Percentiles rank a stretch among this genome's conserved stretches.
Conservation (phyloP, 805 yeast genomes). For the Yamadazyma akitaensis region DNA sequence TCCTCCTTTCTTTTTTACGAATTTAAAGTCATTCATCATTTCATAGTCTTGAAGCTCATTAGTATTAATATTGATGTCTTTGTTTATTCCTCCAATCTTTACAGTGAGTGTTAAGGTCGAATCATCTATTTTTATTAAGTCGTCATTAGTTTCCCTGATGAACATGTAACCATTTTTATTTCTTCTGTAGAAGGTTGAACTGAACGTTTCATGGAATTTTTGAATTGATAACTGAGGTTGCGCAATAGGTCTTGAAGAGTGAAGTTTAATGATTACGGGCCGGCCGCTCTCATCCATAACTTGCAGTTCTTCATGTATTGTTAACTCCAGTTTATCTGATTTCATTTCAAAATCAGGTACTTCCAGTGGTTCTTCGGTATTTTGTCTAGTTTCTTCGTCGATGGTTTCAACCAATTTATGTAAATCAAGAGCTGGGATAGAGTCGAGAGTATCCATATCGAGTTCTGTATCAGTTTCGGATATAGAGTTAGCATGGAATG, state of each 20-base stretch:
- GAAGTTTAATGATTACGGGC: conserved; percentile 2
- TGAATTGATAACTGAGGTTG: conserved; percentile 12
- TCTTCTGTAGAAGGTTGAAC: conserved; percentile 34
- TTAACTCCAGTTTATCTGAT: background rate
- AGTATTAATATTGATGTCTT: conserved; percentile 9
- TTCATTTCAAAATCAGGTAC: background rate
- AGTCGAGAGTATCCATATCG: background rate
- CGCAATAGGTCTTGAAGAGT: background rate
- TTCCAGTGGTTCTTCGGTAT: background rate
- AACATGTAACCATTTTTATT: conserved; percentile 34
- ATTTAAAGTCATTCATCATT: conserved; percentile 15
- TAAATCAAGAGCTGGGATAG: background rate
- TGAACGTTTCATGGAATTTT: conserved; percentile 17
- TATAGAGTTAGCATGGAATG: background rate
- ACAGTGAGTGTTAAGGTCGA: conserved; percentile 8
- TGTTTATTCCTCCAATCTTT: conserved; percentile 3
- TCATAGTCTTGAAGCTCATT: conserved; percentile 11
- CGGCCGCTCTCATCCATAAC: conserved; percentile 1
- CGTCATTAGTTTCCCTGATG: conserved; percentile 26
- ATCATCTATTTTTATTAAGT: conserved; percentile 14
- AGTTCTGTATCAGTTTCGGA: background rate
- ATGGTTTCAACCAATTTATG: background rate
- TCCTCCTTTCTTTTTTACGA: conserved; percentile 6
- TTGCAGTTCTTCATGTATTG: background rate
- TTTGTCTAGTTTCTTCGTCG: background rate